Evolutionary conservation across 495 filamentous ascomycete species (phyloP).

Genomic region (Cercophora sp.): DNA sequence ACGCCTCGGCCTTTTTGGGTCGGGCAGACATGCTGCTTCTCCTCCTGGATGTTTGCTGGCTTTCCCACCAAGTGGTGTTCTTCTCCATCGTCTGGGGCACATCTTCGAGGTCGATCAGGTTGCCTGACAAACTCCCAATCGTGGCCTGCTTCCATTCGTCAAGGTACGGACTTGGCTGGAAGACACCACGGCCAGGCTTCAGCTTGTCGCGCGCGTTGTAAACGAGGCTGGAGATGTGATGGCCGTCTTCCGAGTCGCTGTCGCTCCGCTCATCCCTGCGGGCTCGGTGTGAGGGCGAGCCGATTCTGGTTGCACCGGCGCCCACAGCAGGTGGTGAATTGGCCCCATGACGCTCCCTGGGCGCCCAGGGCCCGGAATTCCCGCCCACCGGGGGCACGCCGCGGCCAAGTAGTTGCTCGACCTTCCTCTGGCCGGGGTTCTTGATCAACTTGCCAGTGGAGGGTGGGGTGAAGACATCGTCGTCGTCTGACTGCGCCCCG

Average conservation of each 20-base stretch:
- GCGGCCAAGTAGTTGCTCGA: constrained; percentile 26
- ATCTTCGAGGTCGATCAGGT: constrained; percentile 46
- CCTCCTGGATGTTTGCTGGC: constrained; percentile 30
- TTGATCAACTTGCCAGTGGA: constrained; percentile 19
- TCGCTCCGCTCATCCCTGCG: constrained; percentile 16
- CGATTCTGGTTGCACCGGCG: no score
- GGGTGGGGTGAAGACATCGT: constrained; percentile 13
- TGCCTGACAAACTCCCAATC: constrained; percentile 46
- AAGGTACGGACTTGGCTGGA: constrained; percentile 43
- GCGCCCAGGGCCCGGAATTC: no score
- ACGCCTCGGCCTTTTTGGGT: constrained; percentile 40
- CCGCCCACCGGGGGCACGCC: constrained; percentile 7
- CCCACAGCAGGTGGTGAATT: no score
- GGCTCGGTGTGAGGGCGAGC: constrained; percentile 9
- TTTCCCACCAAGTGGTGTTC: constrained; percentile 53
- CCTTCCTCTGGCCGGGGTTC: constrained; percentile 25
- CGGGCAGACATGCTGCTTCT: constrained; percentile 34
- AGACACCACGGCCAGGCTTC: constrained; percentile 39
- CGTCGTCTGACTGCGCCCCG: neutral
- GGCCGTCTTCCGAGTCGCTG: constrained; percentile 20
- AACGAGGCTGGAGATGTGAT: constrained; percentile 41
- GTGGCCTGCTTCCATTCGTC: constrained; percentile 59
- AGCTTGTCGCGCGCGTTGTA: constrained; percentile 42
- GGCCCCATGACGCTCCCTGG: no score
- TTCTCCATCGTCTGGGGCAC: constrained; percentile 34